These are phyloP conservation scores for Colletotrichum cereale DNA, from an alignment of 2,329 filamentous ascomycete species.

Conservation along the genomic window DNA sequence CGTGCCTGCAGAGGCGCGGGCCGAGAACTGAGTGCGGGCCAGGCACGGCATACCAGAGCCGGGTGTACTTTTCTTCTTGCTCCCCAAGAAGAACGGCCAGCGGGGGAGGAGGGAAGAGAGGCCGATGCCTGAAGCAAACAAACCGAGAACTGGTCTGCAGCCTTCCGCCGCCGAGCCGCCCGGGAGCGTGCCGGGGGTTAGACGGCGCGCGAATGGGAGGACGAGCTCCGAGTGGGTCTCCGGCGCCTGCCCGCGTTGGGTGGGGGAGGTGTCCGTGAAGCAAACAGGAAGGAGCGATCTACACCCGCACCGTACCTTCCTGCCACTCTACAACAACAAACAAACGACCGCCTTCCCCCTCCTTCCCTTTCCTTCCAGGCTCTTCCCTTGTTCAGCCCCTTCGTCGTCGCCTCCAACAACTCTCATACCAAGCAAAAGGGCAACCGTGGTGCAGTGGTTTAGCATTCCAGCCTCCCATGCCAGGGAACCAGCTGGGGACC, in stretches of 20 bases:
- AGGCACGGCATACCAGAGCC: background rate
- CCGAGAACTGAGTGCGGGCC: background rate
- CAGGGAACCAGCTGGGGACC: constrained; percentile 31
- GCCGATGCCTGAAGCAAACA: background rate
- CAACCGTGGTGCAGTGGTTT: constrained; percentile 39
- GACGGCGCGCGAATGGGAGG: background rate
- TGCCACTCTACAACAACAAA: background rate
- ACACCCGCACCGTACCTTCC: background rate
- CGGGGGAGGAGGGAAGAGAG: no score
- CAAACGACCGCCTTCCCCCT: background rate
- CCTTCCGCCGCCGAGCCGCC: constrained; percentile 9
- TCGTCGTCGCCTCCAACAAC: background rate
- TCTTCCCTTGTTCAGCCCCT: background rate
- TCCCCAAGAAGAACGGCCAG: background rate
- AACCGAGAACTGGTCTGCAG: background rate
- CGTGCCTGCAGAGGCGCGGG: background rate
- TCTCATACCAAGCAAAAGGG: constrained; percentile 7
- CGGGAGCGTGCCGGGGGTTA: background rate
- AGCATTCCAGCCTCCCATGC: constrained; percentile 39
- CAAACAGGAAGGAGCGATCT: constrained; percentile 29
- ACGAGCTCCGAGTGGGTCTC: constrained; percentile 13
- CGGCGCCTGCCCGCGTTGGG: constrained; percentile 5
- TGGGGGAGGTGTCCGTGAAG: background rate
- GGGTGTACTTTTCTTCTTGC: background rate
- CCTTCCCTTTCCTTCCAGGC: background rate